phyloP scores from a whole-genome alignment of 2,329 filamentous ascomycete genomes.

The Colletotrichum lentis region DNA sequence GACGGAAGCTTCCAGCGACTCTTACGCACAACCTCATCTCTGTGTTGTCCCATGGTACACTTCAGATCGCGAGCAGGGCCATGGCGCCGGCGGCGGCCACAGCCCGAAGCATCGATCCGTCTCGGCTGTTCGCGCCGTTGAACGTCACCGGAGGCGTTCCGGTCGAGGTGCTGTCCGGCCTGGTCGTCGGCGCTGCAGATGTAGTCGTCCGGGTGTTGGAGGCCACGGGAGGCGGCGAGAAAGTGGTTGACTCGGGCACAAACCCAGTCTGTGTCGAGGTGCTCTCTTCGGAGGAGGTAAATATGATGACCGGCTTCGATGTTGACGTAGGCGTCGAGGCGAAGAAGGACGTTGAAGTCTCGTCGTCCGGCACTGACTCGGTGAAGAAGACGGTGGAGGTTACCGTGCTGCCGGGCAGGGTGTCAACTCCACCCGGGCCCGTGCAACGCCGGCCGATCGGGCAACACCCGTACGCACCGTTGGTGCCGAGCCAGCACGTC shows the following conservation, averaged over 20 bases:
- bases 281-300: slow-evolving; percentile 10
- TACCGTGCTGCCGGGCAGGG: slow-evolving; percentile 14
- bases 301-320: neutral
- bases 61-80: slow-evolving; percentile 13
- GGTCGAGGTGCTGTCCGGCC: neutral
- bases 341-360: slow-evolving; percentile 7
- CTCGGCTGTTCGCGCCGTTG: slow-evolving; percentile 11
- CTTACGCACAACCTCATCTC: neutral
- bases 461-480: slow-evolving; percentile 45
- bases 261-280: neutral
- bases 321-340: neutral
- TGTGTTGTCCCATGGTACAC: neutral
- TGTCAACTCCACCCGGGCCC: slow-evolving; percentile 42
- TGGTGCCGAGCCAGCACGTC: slow-evolving; percentile 42
- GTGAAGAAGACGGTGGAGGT: slow-evolving; percentile 9
- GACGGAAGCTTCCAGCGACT: neutral
- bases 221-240: neutral
- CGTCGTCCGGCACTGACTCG: slow-evolving; percentile 8
- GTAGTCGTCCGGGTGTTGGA: neutral
- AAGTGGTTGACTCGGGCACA: neutral
- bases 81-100: slow-evolving; percentile 3
- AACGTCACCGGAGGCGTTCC: slow-evolving; percentile 8
- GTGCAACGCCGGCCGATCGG: slow-evolving; percentile 42
- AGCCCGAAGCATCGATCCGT: slow-evolving; percentile 8
- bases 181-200: neutral